Base-by-base conservation (phyloP, 768 basidiomycete species). In the Trametes meyenii region DNA sequence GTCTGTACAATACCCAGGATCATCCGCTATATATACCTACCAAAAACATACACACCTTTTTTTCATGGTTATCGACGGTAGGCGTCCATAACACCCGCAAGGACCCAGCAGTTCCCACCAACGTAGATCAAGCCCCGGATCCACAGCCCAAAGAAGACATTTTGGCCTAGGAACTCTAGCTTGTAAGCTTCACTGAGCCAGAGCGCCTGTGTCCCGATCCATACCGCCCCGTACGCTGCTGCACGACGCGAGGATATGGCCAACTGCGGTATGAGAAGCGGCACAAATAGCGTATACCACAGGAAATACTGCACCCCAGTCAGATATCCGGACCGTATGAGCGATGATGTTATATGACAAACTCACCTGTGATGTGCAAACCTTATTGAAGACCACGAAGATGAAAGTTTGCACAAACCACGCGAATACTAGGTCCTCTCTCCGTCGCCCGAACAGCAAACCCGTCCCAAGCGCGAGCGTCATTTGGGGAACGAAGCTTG, bases 331-430 rank as follows among this genome's bases (percentile, higher is more conserved):
- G 5, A 5, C 36, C 11, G 10, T 10, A 52, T 24, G 16, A 39
- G 13, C 19, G 35, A 16, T 4, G 48, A 33, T 53, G 40, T 54
- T 46, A 8, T 33, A 53, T 29, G 35, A 10, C 13, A 26, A 12
- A 72, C 80, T 64, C 66, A 92, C 94, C 81, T 96, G 94, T 0
- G 95, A 97, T 0, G 97, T 99, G 82, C 96, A 97, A 52, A 99
- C 97, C 74, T 96, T 96, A 74, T 98, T 99, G 78, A 98, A 96
- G 8, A 94, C 76, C n/a, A 98, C 96, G 69, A 99, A 98, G 0
- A 83, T 77, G 39, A 83, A 82, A 2, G 97, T 98, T 74, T 98
- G 96, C 13, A 96, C 81, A 70, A 97, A 94, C 92, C 92, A 96
- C 3, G 90, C 81, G 65, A 95, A 89, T 8, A 85, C 80, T 3